Evolutionary conservation across 768 basidiomycete genomes (phyloP), one percentile per base, ranked within the genome.

Genomic region (Xerocomus spinulosus): DNA sequence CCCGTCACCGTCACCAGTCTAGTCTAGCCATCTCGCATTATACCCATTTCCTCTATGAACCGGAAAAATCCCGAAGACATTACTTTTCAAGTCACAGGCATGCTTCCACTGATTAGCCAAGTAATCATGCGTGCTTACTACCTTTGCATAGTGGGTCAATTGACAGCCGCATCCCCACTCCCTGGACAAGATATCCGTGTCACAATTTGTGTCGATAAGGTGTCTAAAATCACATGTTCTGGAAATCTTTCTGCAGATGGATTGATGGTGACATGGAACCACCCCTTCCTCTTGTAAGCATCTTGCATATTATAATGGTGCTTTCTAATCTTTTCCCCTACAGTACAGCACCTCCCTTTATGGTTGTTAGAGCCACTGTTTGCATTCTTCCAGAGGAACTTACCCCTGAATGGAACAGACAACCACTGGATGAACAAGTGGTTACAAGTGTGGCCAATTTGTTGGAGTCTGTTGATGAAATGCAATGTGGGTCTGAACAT

Each of bases 181-280:
- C 34, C 15, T 9, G 12, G 26, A 26, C 9, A 36, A 18, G 34
- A 44, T 17, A 44, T 44, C 17, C n/a, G 24, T 4, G 17, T 44
- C 17, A 25, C 44, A 24, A 12, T 36, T 28, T 1, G 18, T 17
- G 26, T 44, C 25, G 43, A 17, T 13, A 15, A 44, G 3, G 34
- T 35, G 15, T 44, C 43, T 3, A 44, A 44, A n/a, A 44, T 44
- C n/a, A 44, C 43, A 24, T 44, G 43, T 25, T 14, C 23, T 44
- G 43, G 43, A 12, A 14, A 25, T 14, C 21, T 10, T 25, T 34
- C 43, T n/a, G n/a, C 7, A 15, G 14, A 28, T 37, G 21, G 23
- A 9, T 5, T 29, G 15, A 20, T 18, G 5, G 35, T 38, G 21
- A 29, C 24, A 29, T 45, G 44, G 44, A 37, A 29, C 14, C 44